Percentiles rank a stretch among this genome's conserved stretches.
Conservation (phyloP, 1,284 basidiomycete genomes). For the Cutaneotrichosporon mucoides region DNA sequence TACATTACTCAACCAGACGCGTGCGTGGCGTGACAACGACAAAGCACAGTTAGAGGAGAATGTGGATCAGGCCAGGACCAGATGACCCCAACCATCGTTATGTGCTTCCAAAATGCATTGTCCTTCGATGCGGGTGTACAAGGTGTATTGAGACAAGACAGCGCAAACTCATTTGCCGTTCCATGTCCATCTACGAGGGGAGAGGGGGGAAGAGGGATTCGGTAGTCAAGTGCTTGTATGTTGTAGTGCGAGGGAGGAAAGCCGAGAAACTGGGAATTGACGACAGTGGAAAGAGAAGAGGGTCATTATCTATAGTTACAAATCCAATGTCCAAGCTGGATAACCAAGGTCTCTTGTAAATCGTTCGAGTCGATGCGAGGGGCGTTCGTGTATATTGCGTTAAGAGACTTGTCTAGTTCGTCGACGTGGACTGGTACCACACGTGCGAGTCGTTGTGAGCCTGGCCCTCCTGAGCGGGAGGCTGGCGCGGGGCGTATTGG, state of each 20-base stretch:
- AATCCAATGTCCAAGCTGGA: constrained; percentile 3
- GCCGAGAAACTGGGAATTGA: no score
- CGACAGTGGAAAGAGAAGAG: neutral
- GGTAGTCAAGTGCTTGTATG: neutral
- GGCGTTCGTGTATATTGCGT: neutral
- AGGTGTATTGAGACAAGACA: no score
- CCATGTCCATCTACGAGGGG: no score
- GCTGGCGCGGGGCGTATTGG: constrained; percentile 3
- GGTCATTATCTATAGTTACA: neutral
- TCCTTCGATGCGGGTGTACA: no score
- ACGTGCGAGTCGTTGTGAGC: neutral
- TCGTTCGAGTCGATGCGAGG: neutral
- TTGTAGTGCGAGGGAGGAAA: neutral
- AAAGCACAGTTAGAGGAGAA: no score
- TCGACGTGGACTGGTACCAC: neutral
- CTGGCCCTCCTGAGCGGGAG: neutral
- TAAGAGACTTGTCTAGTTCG: constrained; percentile 2
- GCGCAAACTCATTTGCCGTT: no score
- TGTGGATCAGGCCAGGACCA: no score
- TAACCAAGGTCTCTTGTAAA: constrained; percentile 1
- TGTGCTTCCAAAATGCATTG: no score
- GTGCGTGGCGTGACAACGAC: no score
- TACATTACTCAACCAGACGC: no score
- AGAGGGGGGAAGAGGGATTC: neutral
- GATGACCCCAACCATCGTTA: no score